Conservation (phyloP, 306 rosid species). For the Vigna mungo region DNA sequence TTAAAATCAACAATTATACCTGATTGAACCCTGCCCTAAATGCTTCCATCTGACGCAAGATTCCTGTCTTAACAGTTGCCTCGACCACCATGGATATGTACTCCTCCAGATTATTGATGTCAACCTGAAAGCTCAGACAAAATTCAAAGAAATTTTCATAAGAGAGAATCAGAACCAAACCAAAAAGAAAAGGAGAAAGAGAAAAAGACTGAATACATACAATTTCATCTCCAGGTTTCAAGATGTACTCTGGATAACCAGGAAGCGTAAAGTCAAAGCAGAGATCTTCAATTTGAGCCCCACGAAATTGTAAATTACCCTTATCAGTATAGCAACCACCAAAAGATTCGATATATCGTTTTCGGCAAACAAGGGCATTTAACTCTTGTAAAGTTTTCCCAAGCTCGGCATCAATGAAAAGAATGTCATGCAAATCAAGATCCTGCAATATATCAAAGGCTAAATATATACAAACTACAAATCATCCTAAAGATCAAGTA, state of each 20-base stretch:
- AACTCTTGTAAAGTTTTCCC: conserved; percentile 93
- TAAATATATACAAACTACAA: conserved; percentile 24
- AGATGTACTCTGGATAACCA: conserved; percentile 83
- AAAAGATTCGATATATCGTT: conserved; percentile 62
- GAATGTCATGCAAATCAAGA: conserved; percentile 95
- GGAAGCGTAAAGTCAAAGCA: conserved; percentile 90
- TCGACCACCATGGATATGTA: conserved; percentile 85
- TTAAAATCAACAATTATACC: conserved; percentile 56
- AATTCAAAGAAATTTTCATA: conserved; percentile 17
- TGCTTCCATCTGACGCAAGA: conserved; percentile 84
- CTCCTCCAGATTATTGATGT: conserved; percentile 86
- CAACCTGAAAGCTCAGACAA: conserved; percentile 62
- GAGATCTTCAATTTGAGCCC: conserved; percentile 84
- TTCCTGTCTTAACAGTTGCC: conserved; percentile 91
- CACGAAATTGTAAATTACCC: conserved; percentile 64
- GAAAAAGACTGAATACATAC: conserved; percentile 51
- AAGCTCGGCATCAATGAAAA: conserved; percentile 83
- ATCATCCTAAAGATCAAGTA: background rate
- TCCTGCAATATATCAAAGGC: conserved; percentile 61
- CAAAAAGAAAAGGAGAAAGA: background rate
- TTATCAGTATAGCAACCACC: conserved; percentile 52
- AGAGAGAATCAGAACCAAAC: background rate
- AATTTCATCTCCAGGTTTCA: conserved; percentile 86
- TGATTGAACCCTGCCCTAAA: conserved; percentile 96
- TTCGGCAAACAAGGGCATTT: conserved; percentile 79